Base-by-base conservation (phyloP, 139 green algal genomes). In the Volvox africanus region DNA sequence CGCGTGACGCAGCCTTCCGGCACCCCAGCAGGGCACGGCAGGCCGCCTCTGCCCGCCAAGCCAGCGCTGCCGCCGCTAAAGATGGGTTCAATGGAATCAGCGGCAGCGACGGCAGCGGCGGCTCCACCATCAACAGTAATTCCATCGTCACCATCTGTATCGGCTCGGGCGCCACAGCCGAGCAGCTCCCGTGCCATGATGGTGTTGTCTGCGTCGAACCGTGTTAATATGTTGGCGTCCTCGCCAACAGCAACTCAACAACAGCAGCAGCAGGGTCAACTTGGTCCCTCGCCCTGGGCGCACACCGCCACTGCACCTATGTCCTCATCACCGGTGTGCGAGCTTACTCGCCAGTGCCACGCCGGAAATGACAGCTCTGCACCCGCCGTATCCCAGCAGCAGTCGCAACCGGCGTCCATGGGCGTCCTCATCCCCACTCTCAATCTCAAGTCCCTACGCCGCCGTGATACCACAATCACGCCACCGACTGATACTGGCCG, bases 201-300 rank as follows among this genome's bases (percentile, higher is more conserved):
- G 20, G 11, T 90, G 22, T 75, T 90, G 14, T 90, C 86, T 32
- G 86, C 86, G 1, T 84, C 86, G 44, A 90, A 90, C 73, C 86
- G 86, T 20, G 0, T 13, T 2, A 67, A 12, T 22, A 33, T 26
- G 76, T 61, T 32, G 37, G 78, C 36, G 13, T 17, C 37, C 28
- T 84, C 78, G 18, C 78, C 78, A 14, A 44, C 9, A 22, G 78
- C 36, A 16, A 26, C 6, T 26, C 37, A 22, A 14, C 11, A 37
- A 44, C 78, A 67, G 37, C 36, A 13, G 22, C 36, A 33, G 78
- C 36, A 13, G 78, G 37, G 2, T 24, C 65, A 73, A 28, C 21
- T 2, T 73, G 24, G 5, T 28, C 21, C n/a, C 2, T 20, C 76
- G 32, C 76, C 32, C 76, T 82, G 78, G 22, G 78, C 33, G 21